Percentiles rank a stretch among this genome's conserved stretches.
These are phyloP conservation scores for Pseudomassariella vexata DNA, from an alignment of 2,329 filamentous ascomycete species.

Conservation along the genomic window DNA sequence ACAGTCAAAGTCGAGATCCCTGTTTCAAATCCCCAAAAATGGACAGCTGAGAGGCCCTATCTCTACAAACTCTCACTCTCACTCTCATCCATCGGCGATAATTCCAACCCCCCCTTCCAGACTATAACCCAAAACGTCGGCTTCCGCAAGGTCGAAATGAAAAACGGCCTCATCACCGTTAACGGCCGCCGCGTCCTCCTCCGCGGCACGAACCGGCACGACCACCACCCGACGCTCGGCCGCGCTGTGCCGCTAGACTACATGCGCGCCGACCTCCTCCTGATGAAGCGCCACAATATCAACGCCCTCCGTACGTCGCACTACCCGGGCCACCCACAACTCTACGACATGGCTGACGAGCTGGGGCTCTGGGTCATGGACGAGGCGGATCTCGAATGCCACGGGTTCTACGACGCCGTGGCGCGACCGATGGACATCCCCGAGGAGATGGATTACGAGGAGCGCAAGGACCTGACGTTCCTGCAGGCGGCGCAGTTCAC, in stretches of 20 bases:
- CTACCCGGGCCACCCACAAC: conserved; percentile 56
- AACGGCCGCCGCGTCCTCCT: conserved; percentile 58
- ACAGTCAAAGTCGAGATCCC: conserved; percentile 24
- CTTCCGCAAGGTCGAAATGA: conserved; percentile 59
- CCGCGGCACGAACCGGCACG: conserved; percentile 63
- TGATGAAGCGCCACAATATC: conserved; percentile 68
- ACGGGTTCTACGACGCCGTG: conserved; percentile 45
- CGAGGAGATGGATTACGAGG: conserved; percentile 52
- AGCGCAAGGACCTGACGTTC: conserved; percentile 53
- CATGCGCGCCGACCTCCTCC: conserved; percentile 53
- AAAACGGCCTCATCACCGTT: conserved; percentile 53
- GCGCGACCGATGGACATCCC: conserved; percentile 46
- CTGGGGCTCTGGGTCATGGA: conserved; percentile 58
- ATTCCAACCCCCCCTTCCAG: conserved; percentile 28
- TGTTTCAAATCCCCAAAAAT: conserved; percentile 52
- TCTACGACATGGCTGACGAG: conserved; percentile 58
- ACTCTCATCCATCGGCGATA: conserved; percentile 16
- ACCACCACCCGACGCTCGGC: conserved; percentile 60
- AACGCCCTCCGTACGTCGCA: conserved; percentile 66
- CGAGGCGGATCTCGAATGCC: conserved; percentile 46
- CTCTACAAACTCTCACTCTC: conserved; percentile 50
- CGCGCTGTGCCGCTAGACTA: conserved; percentile 59
- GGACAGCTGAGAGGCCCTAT: conserved; percentile 62
- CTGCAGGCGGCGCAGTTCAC: conserved; percentile 50
- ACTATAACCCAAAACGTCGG: conserved; percentile 49